A percentile compares a stretch with the other conserved stretches of the same genome.
Evolutionary conservation across 106 monocot species (phyloP).

Genomic region (Cymbidium sinense): DNA sequence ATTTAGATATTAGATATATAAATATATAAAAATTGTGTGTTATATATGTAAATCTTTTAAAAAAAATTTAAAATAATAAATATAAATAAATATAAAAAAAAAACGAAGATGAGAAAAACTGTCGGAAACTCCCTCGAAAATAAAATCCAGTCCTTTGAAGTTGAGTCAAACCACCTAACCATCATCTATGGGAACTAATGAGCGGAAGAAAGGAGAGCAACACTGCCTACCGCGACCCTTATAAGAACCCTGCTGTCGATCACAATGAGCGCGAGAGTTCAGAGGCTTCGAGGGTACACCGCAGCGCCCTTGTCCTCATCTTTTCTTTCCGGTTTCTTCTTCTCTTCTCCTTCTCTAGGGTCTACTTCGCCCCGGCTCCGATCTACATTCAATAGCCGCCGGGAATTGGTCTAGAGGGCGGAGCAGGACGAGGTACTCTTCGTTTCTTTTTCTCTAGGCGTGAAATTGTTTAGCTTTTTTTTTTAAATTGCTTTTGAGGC

Average conservation of each 20-base stretch:
- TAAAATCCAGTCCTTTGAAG: too few species aligned
- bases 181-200: not conserved
- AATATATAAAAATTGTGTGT: too few species aligned
- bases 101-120: too few species aligned
- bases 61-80: too few species aligned
- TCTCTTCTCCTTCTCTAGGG: not conserved
- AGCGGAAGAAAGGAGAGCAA: not conserved
- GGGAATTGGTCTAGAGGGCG: not conserved
- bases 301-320: not conserved
- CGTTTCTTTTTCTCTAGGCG: not conserved
- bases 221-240: not conserved
- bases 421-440: not conserved
- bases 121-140: too few species aligned
- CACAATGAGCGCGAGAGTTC: not conserved
- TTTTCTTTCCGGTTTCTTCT: not conserved
- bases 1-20: too few species aligned
- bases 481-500: not conserved
- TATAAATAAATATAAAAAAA: too few species aligned
- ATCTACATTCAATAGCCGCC: not conserved
- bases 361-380: not conserved
- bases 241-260: not conserved
- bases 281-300: not conserved
- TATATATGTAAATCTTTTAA: too few species aligned
- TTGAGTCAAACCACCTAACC: too few species aligned
- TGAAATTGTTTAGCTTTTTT: not conserved